Base-by-base conservation (phyloP, 305 asterid genomes). In the Caryopteris hybrid region DNA sequence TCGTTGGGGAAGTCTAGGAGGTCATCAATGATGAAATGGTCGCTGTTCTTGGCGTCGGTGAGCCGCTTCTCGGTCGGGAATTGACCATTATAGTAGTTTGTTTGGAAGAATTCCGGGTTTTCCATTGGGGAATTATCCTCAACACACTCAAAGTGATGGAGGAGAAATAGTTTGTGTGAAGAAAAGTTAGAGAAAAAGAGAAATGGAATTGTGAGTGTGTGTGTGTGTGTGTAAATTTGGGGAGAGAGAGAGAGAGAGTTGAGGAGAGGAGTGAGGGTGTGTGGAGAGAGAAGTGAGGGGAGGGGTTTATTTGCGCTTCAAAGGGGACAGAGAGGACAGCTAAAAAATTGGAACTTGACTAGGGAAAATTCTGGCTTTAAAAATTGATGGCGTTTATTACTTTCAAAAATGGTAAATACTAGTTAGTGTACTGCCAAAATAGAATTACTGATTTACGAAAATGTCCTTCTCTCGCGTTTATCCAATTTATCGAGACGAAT, bases 1-100 rank as follows among this genome's bases (percentile, higher is more conserved):
- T 88, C 96, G 48, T 79, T 85, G 6, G 97, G 93, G 78, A 79
- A 81, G 83, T 91, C 83, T 2, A 91, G 77, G 66, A 91, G 96
- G 82, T 91, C 97, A 1, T 91, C 97, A 20, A 91, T 60, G 75
- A 75, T 21, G 69, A 87, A 91, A 78, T 84, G 79, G 72, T 86
- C 95, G 13, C 60, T 65, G 14, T 71, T 64, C 67, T 85, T 83
- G 1, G 73, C 46, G 52, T 85, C 87, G 33, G 86, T 57, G 2
- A 74, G 72, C 21, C 76, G 73, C 47, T 80, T 81, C 8, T 82
- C 89, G 2, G 74, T 23, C 12, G 81, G 25, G 76, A 77, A 78
- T 74, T 79, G 89, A 41, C 79, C 13, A 33, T 67, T 53, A 56
- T 53, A 73, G 80, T 76, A 78, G 61, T 67, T 63, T 13, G 78